These are phyloP conservation scores for Herpotrichia juniperi DNA, from an alignment of 2,329 filamentous ascomycete genomes.

Conservation along the genomic window DNA sequence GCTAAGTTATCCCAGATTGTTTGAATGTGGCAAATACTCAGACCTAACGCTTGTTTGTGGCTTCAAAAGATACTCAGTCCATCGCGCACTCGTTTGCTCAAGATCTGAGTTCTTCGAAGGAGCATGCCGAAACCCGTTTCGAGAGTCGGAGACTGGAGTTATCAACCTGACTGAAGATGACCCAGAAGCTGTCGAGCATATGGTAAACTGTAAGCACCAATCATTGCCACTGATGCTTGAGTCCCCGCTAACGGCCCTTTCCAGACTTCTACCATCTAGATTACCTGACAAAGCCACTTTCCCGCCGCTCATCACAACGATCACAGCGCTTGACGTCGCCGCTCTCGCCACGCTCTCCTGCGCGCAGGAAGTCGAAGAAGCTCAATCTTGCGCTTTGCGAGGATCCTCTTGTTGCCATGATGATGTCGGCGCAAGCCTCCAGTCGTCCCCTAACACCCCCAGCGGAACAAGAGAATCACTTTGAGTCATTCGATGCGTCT, in stretches of 20 bases:
- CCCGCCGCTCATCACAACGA: slow-evolving; percentile 37
- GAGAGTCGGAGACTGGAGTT: slow-evolving; percentile 43
- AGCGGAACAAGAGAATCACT: slow-evolving; percentile 26
- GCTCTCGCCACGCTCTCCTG: slow-evolving; percentile 21
- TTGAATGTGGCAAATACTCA: slow-evolving; percentile 50
- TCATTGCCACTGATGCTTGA: slow-evolving; percentile 3
- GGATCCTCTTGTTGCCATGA: slow-evolving; percentile 46
- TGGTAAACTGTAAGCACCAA: slow-evolving; percentile 46
- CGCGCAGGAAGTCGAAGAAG: slow-evolving; percentile 28
- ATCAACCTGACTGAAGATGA: slow-evolving; percentile 50
- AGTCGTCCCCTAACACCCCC: slow-evolving; percentile 33
- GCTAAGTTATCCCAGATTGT: slow-evolving; percentile 44
- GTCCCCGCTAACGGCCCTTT: slow-evolving; percentile 23
- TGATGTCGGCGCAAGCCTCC: slow-evolving; percentile 27
- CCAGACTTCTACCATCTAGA: slow-evolving; percentile 50
- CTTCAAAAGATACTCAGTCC: slow-evolving; percentile 53
- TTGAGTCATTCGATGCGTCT: slow-evolving; percentile 27
- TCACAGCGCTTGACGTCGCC: slow-evolving; percentile 29
- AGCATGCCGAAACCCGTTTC: slow-evolving; percentile 46
- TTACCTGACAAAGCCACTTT: slow-evolving; percentile 41
- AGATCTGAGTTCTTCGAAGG: slow-evolving; percentile 55
- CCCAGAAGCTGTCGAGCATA: slow-evolving; percentile 48
- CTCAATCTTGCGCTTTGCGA: slow-evolving; percentile 41
- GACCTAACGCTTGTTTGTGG: slow-evolving; percentile 57
- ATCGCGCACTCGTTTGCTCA: slow-evolving; percentile 56